Evolutionary conservation across 1,284 basidiomycete species (phyloP), one percentile per base, ranked within the genome.

Genomic region (Agroathelia rolfsii): DNA sequence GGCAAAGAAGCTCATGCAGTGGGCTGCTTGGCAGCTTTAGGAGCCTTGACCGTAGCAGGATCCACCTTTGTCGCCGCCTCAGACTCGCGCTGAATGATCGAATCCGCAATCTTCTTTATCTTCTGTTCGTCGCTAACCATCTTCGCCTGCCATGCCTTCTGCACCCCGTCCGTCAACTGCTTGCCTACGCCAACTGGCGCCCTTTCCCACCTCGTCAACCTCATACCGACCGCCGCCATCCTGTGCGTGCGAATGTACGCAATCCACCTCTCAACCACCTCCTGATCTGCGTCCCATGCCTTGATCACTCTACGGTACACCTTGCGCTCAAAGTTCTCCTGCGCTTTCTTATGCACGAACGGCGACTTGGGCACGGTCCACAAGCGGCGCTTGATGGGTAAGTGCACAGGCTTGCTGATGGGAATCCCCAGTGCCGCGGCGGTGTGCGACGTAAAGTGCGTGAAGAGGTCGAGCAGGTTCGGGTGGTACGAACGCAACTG

Each of bases 251-350:
- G 63, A 32, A 97, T 53, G 54, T 95, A 97, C 42, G 71, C 64
- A 32, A 92, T 61, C 85, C 83, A 94, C 35, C 77, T 64, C 30
- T 87, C 76, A 5, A 98, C 67, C 3, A 88, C 79, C 41, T 80
- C 73, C 2, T 72, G 64, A 47, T 92, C 71, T 6, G 90, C 75
- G 55, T 98, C 93, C 68, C 74, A 97, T 1, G 92, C 82, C 59
- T 93, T 93, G 61, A 98, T 77, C 14, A 71, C 72, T 10, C 93
- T 70, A 48, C 82, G 84, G 52, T 94, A 84, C 35, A 84, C 82
- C 48, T 66, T 70, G 19, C 88, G 62, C 58, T 90, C 82, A 55
- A 96, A 98, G 61, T 97, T 97, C 62, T 98, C 92, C 59, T 96
- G 92, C 13, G 73, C 68, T 60, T 95, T 96, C 56, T 98, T 98